A percentile compares a stretch with the other conserved stretches of the same genome.
Evolutionary conservation across 441 rosid species (phyloP).

Genomic region (Aquilaria agallochum): DNA sequence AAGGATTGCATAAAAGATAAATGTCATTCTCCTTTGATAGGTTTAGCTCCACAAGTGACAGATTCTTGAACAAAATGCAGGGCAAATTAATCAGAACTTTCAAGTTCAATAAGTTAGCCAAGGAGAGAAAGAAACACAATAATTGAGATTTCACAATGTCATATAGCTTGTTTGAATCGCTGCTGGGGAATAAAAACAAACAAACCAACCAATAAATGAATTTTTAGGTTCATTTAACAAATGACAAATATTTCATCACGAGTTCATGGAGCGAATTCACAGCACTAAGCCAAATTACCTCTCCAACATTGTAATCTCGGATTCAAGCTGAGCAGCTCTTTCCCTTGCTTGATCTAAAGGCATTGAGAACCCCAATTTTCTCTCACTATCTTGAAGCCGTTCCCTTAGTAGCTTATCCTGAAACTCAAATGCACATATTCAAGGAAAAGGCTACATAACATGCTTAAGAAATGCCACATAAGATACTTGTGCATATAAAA

Average conservation of each 20-base stretch:
- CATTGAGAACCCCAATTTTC: slow-evolving; percentile 88
- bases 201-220: not conserved
- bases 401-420: slow-evolving; percentile 88
- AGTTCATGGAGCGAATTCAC: not conserved
- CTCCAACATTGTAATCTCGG: slow-evolving; percentile 76
- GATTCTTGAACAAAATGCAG: too few species aligned
- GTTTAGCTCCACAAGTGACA: too few species aligned
- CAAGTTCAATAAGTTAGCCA: too few species aligned
- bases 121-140: too few species aligned
- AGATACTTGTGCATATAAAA: slow-evolving; percentile 7
- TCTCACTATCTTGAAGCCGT: slow-evolving; percentile 80
- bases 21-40: too few species aligned
- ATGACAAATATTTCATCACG: not conserved
- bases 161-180: too few species aligned
- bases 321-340: slow-evolving; percentile 68
- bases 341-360: slow-evolving; percentile 74
- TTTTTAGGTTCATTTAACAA: not conserved
- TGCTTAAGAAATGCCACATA: slow-evolving; percentile 10
- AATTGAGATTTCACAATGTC: too few species aligned
- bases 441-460: not conserved
- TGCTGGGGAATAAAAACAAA: not conserved
- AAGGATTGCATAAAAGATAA: too few species aligned
- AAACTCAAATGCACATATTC: slow-evolving; percentile 9
- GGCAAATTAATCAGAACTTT: too few species aligned
- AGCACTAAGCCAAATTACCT: slow-evolving; percentile 40